Percentiles rank a stretch among this genome's conserved stretches.
These are phyloP conservation scores for Vitis rotundifolia DNA, from an alignment of 164 flowering plant genomes.

Conservation along the genomic window DNA sequence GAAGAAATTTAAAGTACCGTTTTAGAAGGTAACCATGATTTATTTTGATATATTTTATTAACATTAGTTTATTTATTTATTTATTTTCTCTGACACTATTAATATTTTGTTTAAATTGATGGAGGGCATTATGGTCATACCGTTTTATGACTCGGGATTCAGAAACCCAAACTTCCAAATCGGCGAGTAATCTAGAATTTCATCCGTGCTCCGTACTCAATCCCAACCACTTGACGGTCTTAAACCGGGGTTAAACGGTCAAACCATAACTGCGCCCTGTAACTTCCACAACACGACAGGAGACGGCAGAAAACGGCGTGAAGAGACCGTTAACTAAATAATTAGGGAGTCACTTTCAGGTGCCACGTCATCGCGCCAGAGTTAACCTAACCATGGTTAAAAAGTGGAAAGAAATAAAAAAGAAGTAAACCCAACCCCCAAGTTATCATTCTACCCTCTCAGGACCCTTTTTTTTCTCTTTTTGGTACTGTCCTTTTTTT, in stretches of 20 bases:
- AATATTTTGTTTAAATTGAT: no score
- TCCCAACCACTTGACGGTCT: background rate
- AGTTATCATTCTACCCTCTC: slow-evolving; percentile 9
- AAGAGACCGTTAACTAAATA: slow-evolving; percentile 7
- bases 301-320: slow-evolving; percentile 15
- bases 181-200: background rate
- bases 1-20: no score
- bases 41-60: no score
- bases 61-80: no score
- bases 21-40: no score
- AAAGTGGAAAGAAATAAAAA: no score
- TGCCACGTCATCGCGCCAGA: slow-evolving; percentile 22
- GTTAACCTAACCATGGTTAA: slow-evolving; percentile 17
- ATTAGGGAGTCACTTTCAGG: background rate
- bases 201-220: background rate
- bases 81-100: no score
- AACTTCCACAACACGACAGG: background rate
- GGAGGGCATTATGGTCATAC: background rate
- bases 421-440: slow-evolving; percentile 4
- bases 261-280: background rate
- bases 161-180: no score
- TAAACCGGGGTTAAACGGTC: slow-evolving; percentile 11
- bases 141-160: background rate
- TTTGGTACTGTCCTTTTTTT: slow-evolving; percentile 27
- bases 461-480: slow-evolving; percentile 5